These are phyloP conservation scores for Fusarium duplospermum DNA, from an alignment of 2,329 filamentous ascomycete species.

Conservation along the genomic window DNA sequence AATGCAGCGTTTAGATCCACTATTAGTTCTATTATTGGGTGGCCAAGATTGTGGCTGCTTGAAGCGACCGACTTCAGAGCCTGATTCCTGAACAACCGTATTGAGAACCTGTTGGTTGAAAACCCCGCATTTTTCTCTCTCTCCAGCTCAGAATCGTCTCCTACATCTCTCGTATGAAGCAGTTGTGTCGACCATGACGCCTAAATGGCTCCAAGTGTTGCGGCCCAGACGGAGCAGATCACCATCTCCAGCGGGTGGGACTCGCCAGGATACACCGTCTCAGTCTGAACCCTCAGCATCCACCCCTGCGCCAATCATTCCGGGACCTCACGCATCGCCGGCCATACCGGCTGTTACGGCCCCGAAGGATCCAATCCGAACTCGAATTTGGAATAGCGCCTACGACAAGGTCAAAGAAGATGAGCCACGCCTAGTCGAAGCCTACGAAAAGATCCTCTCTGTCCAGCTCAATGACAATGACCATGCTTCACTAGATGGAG, in stretches of 20 bases:
- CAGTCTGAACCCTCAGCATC: neutral
- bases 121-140: neutral
- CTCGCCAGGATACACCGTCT: neutral
- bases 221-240: neutral
- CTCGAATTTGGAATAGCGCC: constrained; percentile 15
- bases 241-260: neutral
- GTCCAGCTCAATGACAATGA: neutral
- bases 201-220: neutral
- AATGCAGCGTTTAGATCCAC: neutral
- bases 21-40: fast-evolving
- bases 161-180: neutral
- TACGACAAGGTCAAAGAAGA: constrained; percentile 7
- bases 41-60: neutral
- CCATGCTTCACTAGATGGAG: neutral
- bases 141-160: fast-evolving
- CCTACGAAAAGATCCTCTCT: constrained; percentile 24
- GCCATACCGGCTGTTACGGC: too few relatives aligned
- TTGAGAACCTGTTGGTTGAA: neutral
- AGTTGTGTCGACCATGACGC: neutral
- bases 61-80: neutral
- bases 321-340: neutral
- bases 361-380: neutral
- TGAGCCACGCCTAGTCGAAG: constrained; percentile 4
- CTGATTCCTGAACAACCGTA: neutral
- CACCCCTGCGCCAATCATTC: neutral